Evolutionary conservation across 2,329 filamentous ascomycete species (phyloP), one percentile per base, ranked within the genome.

Genomic region (Penicillium sp.): DNA sequence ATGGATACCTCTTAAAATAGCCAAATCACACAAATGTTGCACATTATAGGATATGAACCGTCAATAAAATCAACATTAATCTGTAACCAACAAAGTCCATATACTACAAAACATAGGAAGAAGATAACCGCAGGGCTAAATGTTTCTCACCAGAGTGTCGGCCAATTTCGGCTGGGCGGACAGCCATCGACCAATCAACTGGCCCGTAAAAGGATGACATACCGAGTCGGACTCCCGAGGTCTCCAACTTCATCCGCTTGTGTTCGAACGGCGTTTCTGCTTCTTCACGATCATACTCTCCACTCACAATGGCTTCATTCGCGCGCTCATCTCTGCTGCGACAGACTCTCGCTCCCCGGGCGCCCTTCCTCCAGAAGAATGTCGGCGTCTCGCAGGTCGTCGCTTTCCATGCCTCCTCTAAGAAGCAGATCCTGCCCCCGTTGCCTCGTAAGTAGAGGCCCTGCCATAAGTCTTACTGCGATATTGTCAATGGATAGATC

Each of bases 391-490:
- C 78, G 65, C 81, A 86, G 74, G 81, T 87, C 68, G 88, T 92
- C 64, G 87, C 89, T 66, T 96, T 99, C 84, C 92, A 97, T 78
- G 90, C 88, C 69, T 90, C 90, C 40, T 82, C 85, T 76, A 84
- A 85, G 77, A 84, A 85, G 75, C 82, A 83, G 72, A 88, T 93
- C 70, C 83, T 99, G 56, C 91, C 93, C 58, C 87, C 92, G 54
- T 84, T 89, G 64, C 92, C 92, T 70, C 94, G 92, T 94, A 81
- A 78, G 89, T 83, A 37, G 31, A 32, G 34, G 47, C 48, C 44
- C 22, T 56, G 37, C 35, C 31, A 22, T 18, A 24, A 54, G 40
- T 11, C 29, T 26, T 29, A 39, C 18, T 20, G 26, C 16, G 10
- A 26, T 20, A 9, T 26, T 49, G 4, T 11, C 29, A 46, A n/a